Evolutionary conservation across 352 stramenopile genomes (phyloP).

Genomic region (Globisporangium alternatum): DNA sequence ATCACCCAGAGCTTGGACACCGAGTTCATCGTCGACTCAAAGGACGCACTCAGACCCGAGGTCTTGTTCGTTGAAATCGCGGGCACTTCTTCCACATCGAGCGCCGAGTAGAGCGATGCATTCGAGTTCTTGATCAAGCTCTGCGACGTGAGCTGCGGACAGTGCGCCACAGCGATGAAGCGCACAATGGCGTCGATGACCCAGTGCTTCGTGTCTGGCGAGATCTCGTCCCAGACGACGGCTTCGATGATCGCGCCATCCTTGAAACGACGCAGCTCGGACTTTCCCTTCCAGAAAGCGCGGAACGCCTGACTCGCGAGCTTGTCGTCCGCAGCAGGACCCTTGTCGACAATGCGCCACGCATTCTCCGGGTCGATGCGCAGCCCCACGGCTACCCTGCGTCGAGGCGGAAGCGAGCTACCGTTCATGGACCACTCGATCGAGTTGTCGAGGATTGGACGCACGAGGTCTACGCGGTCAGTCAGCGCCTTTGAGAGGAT

Average conservation of each 20-base stretch:
- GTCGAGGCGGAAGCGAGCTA: constrained; percentile 27
- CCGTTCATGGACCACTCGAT: constrained; percentile 56
- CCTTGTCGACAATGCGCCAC: constrained; percentile 87
- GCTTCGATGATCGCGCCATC: constrained; percentile 88
- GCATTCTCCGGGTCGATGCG: constrained; percentile 76
- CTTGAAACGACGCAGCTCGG: constrained; percentile 89
- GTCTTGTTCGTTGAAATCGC: constrained; percentile 33
- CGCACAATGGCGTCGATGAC: constrained; percentile 76
- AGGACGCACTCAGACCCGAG: constrained; percentile 38
- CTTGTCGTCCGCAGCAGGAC: constrained; percentile 83
- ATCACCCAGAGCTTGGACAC: constrained; percentile 73
- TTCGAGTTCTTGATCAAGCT: constrained; percentile 76
- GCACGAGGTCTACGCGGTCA: constrained; percentile 64
- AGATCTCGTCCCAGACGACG: constrained; percentile 85
- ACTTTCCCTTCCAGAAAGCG: constrained; percentile 86
- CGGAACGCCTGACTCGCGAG: constrained; percentile 67
- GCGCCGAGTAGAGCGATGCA: constrained; percentile 54
- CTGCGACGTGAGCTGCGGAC: constrained; percentile 39
- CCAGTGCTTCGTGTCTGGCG: constrained; percentile 61
- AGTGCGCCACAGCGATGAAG: constrained; percentile 69
- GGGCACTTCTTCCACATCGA: constrained; percentile 57
- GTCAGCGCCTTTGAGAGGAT: constrained; percentile 58
- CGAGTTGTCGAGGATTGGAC: constrained; percentile 37
- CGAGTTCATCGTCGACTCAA: constrained; percentile 75
- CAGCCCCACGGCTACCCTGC: constrained; percentile 78